Evolutionary conservation across 176 grass and related monocot genomes (phyloP), one percentile per base, ranked within the genome.

Genomic region (Pontederia crassipes): DNA sequence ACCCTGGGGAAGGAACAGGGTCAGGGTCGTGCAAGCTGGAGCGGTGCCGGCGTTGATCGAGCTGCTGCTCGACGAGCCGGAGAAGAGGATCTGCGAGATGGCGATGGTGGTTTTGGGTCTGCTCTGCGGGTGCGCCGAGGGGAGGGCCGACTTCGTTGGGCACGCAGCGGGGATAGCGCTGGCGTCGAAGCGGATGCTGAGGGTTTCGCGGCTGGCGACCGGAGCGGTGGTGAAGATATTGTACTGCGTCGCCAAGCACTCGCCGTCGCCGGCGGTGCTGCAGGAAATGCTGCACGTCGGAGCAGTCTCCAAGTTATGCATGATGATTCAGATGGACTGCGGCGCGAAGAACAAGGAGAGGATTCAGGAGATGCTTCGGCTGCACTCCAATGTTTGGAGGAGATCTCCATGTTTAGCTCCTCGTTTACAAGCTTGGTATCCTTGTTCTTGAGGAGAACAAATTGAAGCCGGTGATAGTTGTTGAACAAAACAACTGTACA

Each of bases 221-320:
- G 82, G 89, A 35, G 79, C 59, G 75, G 87, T 77, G 24, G 74
- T 98, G 54, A 77, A 82, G 46, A 54, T 79, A 16, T 77, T 98
- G 54, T 13, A 27, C 80, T 76, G 67, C 17, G 76, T 93, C 55
- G 81, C 85, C 11, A 77, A 65, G 80, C 73, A 76, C 68, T 74
- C 79, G 0, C 81, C 88, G 11, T 78, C 82, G 0, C 68, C 71
- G 4, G 65, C 69, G 1, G 85, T 98, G 48, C 67, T 86, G 72
- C 79, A 93, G 53, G 94, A 98, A 77, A 92, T 98, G 94, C 62
- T 86, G 11, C 71, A 77, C 11, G 78, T 89, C 12, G 94, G 94
- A 2, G 81, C 78, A 7, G 88, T 98, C 11, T 57, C 32, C 0
- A 83, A 70, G 85, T 67, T 98, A 53, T 77, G 85, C 7, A 70